Evolutionary conservation across 768 basidiomycete species (phyloP).

Genomic region (Pleurotus tuoliensis): DNA sequence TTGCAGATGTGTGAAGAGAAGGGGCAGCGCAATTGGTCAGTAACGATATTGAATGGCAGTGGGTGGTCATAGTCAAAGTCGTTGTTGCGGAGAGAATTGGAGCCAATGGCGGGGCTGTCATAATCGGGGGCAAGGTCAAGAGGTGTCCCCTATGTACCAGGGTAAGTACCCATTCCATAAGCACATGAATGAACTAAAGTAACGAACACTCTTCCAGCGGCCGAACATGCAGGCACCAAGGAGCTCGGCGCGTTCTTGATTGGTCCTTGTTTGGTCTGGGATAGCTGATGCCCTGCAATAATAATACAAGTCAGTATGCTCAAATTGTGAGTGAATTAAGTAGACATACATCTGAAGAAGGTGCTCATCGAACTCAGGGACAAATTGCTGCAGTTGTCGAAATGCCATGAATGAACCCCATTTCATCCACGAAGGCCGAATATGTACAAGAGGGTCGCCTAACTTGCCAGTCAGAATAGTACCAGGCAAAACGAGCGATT

Average conservation of each 20-base stretch:
- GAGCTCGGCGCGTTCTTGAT: slow-evolving; percentile 20
- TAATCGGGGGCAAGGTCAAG: slow-evolving; percentile 3
- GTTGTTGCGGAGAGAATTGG: slow-evolving; percentile 17
- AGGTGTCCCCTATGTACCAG: slow-evolving; percentile 5
- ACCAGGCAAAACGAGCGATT: slow-evolving; percentile 11
- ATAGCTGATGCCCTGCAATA: slow-evolving; percentile 9
- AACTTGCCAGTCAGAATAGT: slow-evolving; percentile 14
- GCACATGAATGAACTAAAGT: neutral
- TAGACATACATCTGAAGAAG: slow-evolving; percentile 1
- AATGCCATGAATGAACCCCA: slow-evolving; percentile 31
- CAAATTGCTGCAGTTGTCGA: slow-evolving; percentile 28
- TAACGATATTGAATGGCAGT: neutral
- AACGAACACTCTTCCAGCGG: slow-evolving; percentile 25
- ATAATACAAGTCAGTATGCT: neutral
- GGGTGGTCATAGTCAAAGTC: slow-evolving; percentile 22
- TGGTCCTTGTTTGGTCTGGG: slow-evolving; percentile 9
- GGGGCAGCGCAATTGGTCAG: slow-evolving; percentile 18
- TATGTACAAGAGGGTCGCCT: slow-evolving; percentile 17
- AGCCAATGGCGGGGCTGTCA: slow-evolving; percentile 15
- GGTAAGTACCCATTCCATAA: neutral
- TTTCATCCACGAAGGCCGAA: slow-evolving; percentile 18
- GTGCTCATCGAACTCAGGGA: slow-evolving; percentile 27
- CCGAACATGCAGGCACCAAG: slow-evolving; percentile 29
- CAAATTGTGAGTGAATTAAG: neutral
- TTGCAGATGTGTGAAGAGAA: slow-evolving; percentile 24